A percentile compares a stretch with the other conserved stretches of the same genome.
Conservation (phyloP, 441 rosid species). For the Kokia cookei region DNA sequence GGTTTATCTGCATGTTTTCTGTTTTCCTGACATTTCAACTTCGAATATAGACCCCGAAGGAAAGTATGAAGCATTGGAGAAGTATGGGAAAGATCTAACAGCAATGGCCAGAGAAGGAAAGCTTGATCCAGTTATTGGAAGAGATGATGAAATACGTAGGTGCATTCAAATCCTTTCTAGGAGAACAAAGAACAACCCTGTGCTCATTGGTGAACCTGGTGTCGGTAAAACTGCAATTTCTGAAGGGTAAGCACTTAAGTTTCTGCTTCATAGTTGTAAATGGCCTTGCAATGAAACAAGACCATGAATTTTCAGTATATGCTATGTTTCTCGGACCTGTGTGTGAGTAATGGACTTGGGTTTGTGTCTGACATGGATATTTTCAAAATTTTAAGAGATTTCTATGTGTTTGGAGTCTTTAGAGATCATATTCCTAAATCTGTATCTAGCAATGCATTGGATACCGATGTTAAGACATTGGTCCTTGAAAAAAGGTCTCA, state of each 20-base stretch:
- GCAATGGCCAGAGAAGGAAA: slow-evolving; percentile 95
- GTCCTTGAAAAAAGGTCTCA: neutral
- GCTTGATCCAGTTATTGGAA: slow-evolving; percentile 93
- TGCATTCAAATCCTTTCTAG: slow-evolving; percentile 94
- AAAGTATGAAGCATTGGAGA: slow-evolving; percentile 90
- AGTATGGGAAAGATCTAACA: slow-evolving; percentile 97
- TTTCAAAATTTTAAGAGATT: neutral
- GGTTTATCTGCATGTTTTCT: neutral
- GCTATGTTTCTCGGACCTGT: neutral
- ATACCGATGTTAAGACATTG: neutral
- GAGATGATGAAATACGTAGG: slow-evolving; percentile 94
- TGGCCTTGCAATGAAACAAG: neutral
- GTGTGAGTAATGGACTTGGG: neutral
- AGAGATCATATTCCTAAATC: neutral
- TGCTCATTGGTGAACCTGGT: slow-evolving; percentile 94
- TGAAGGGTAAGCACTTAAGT: slow-evolving; percentile 60
- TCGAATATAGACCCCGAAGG: slow-evolving; percentile 87
- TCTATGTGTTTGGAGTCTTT: neutral
- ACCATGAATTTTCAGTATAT: neutral
- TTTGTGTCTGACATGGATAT: neutral
- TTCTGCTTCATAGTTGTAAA: neutral
- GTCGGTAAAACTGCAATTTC: slow-evolving; percentile 98
- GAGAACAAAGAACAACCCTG: slow-evolving; percentile 97
- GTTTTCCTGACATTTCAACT: neutral
- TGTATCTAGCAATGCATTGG: neutral